Base-by-base conservation (phyloP, 2,329 filamentous ascomycete genomes). In the Pestalotiopsis sp. region DNA sequence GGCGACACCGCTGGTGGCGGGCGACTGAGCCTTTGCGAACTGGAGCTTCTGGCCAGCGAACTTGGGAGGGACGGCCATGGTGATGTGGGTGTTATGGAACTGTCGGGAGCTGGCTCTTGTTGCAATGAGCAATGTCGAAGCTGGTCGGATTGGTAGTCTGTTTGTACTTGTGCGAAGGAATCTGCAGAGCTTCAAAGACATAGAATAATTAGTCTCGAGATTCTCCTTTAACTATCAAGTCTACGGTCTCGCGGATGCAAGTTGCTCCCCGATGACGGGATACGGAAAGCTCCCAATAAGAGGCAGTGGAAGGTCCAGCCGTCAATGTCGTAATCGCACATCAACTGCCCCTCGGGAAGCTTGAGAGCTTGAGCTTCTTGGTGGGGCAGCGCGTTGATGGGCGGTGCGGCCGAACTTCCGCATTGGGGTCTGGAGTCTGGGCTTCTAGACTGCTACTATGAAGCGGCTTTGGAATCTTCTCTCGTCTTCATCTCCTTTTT, bases 11-110 rank as follows among this genome's bases (percentile, higher is more conserved):
- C 80, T 75, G 12, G 80, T 70, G 2, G 80, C 69, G 38, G 78
- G 68, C 41, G 81, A 72, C 59, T 75, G 72, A 17, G 80, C 73
- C 13, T 80, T 68, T 66, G 79, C 80, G 78, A 89, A 86, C 72
- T 80, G 76, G 64, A 94, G 86, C 79, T 89, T 91, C 76, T 93
- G 91, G 71, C 89, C 92, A 17, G 90, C 91, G 83, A 93, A 94
- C 78, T 91, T 93, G 73, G 92, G 92, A 73, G 92, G 89, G 75
- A 95, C 87, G 38, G 92, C 91, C 92, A 95, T 95, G 7, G 17
- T 66, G 27, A n/a, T 23, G 3, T 1, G 45, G 6, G 52, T 59
- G 56, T 14, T 62, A 17, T 20, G n/a, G 27, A 62, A 38, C 31
- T 20, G 59, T 17, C 36, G 25, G 31, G 6, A 40, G n/a, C 31